These are phyloP conservation scores for Sarocladium strictum DNA, from an alignment of 2,329 filamentous ascomycete genomes.

Conservation along the genomic window DNA sequence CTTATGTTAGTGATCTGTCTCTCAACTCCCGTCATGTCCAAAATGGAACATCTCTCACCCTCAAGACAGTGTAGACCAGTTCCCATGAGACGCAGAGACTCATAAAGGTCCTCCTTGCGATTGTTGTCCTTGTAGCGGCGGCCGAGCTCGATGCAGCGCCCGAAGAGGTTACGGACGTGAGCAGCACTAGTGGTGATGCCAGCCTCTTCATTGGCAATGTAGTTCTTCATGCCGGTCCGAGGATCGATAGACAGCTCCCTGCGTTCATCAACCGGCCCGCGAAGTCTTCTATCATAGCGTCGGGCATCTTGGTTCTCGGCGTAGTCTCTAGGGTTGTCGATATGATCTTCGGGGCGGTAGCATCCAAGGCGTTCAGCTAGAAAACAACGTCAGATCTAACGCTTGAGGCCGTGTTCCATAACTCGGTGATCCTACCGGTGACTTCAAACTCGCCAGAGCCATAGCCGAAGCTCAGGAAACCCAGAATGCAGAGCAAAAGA, in stretches of 20 bases:
- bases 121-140: slow-evolving; percentile 58
- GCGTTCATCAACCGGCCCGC: slow-evolving; percentile 73
- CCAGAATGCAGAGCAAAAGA: slow-evolving; percentile 80
- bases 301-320: slow-evolving; percentile 83
- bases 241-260: slow-evolving; percentile 75
- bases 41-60: slow-evolving; percentile 33
- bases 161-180: slow-evolving; percentile 69
- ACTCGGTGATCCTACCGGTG: slow-evolving; percentile 32
- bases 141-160: slow-evolving; percentile 70
- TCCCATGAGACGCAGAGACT: slow-evolving; percentile 79
- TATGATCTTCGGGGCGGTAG: slow-evolving; percentile 71
- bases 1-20: slow-evolving; percentile 10
- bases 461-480: slow-evolving; percentile 84
- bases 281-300: slow-evolving; percentile 72
- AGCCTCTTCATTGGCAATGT: slow-evolving; percentile 79
- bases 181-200: slow-evolving; percentile 77
- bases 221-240: slow-evolving; percentile 78
- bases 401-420: neutral
- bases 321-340: slow-evolving; percentile 80
- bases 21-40: too few relatives aligned
- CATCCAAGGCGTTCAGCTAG: slow-evolving; percentile 71
- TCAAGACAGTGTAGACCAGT: slow-evolving; percentile 88
- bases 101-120: slow-evolving; percentile 69
- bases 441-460: slow-evolving; percentile 82
- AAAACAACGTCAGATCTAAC: neutral